Evolutionary conservation across 495 filamentous ascomycete species (phyloP).

Genomic region (Penicillium lividum): DNA sequence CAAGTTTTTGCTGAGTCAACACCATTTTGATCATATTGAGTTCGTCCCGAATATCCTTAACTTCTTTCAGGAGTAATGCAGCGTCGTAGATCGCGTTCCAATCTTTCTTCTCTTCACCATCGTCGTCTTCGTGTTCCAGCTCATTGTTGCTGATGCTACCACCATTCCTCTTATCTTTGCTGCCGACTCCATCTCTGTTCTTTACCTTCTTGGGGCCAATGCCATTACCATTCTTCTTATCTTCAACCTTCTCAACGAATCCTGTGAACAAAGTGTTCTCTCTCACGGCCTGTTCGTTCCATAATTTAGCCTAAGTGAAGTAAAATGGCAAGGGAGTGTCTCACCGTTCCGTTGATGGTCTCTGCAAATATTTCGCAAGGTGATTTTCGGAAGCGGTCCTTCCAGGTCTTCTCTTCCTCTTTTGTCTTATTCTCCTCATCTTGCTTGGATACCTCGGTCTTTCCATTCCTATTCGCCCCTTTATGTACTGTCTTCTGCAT

Average conservation of each 20-base stretch:
- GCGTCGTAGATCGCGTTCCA: too few species aligned
- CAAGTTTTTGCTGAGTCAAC: neutral
- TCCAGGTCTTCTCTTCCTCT: neutral
- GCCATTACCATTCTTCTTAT: neutral
- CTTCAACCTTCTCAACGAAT: neutral
- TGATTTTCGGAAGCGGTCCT: neutral
- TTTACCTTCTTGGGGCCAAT: too few species aligned
- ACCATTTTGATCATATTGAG: slow-evolving; percentile 1
- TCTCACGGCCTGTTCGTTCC: too few species aligned
- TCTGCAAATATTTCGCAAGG: neutral
- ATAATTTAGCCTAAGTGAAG: too few species aligned
- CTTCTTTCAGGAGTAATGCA: neutral
- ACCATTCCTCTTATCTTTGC: neutral
- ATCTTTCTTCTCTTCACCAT: neutral
- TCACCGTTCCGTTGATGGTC: neutral
- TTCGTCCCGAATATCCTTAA: neutral
- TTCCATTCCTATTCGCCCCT: too few species aligned
- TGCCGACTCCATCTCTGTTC: too few species aligned
- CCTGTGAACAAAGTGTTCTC: neutral
- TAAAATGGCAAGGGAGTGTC: too few species aligned
- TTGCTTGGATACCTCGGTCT: too few species aligned
- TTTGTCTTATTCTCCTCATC: too few species aligned
- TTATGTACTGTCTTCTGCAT: too few species aligned
- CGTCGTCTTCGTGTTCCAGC: neutral
- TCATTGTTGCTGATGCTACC: neutral